Base-by-base conservation (phyloP, 192 early-diverging fungal species). In the Coemansia reversa region DNA sequence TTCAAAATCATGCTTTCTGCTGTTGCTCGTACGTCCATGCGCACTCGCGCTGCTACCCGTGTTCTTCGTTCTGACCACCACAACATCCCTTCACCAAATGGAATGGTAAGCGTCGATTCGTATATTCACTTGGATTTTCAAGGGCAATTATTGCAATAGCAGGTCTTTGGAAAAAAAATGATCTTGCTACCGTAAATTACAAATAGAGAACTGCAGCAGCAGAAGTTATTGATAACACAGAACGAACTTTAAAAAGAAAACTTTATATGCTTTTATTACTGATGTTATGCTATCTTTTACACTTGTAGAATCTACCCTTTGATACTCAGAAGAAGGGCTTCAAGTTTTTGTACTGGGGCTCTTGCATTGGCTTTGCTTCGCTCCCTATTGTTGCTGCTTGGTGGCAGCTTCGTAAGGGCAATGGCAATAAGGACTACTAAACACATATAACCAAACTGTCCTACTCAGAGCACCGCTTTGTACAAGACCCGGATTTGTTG, bases 351-450 rank as follows among this genome's bases (percentile, higher is more conserved):
- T 81, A 81, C 78, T 81, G 72, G 72, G 78, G 72, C 53, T 81
- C 73, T 49, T 72, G 69, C 55, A 12, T 45, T 14, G 69, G 75
- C 52, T 74, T 74, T 29, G 42, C 69, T 4, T 19, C 62, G 8
- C 78, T 81, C 5, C 78, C 78, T 20, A 57, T 75, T 32, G 24
- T 76, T 49, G 78, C 78, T 35, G 78, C 69, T 18, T 81, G 78
- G 78, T 81, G 78, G 78, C 78, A 81, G 70, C 60, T 81, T 54
- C 76, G 76, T 57, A 79, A 79, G 67, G 71, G 71, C 67, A 79
- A 79, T 65, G 76, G 76, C 42, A 70, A 53, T 64, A 63, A 56
- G 65, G 50, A 74, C 67, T 79, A 79, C 64, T 79, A 76, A 65
- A 47, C 59, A 25, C 16, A 18, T 29, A 23, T 55, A 3, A 16